A percentile compares a stretch with the other conserved stretches of the same genome.
Conservation (phyloP, 805 yeast genomes). For the Monosporozyma yasuniensis region DNA sequence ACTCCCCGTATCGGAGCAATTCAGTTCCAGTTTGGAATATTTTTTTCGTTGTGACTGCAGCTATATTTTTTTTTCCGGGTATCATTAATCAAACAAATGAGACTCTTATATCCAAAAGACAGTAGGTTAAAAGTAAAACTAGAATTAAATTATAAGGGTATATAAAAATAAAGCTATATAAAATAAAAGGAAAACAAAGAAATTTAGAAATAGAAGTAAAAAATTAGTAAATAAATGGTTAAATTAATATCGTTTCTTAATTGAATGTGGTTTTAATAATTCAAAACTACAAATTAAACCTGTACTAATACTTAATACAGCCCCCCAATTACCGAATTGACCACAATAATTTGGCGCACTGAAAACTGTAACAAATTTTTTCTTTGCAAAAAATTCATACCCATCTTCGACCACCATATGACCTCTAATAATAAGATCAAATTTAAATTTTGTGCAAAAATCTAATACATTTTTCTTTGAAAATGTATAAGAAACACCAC, state of each 20-base stretch:
- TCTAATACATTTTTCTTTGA: constrained; percentile 59
- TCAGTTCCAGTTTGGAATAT: not conserved
- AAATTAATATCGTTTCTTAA: constrained; percentile 3
- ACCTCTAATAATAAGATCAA: constrained; percentile 71
- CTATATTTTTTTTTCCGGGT: too few relatives aligned
- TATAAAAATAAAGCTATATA: not conserved
- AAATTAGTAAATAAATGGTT: too few relatives aligned
- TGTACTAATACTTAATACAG: constrained; percentile 65
- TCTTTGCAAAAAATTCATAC: constrained; percentile 67
- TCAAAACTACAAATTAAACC: constrained; percentile 64
- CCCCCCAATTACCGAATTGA: constrained; percentile 72
- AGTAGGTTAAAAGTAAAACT: too few relatives aligned
- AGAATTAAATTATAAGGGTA: too few relatives aligned
- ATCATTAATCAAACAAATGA: too few relatives aligned
- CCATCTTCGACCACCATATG: constrained; percentile 91
- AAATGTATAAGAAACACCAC: constrained; percentile 76
- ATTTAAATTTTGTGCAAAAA: constrained; percentile 55
- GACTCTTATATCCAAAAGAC: too few relatives aligned
- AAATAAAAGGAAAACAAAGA: not conserved
- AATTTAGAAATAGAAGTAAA: not conserved
- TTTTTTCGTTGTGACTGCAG: not conserved
- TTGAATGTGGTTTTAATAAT: constrained; percentile 47
- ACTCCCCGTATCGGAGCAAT: constrained; percentile 3
- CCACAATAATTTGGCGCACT: constrained; percentile 83
- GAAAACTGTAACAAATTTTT: constrained; percentile 68